A percentile compares a stretch with the other conserved stretches of the same genome.
Evolutionary conservation across 768 basidiomycete genomes (phyloP).

Genomic region (Epithele typhae): DNA sequence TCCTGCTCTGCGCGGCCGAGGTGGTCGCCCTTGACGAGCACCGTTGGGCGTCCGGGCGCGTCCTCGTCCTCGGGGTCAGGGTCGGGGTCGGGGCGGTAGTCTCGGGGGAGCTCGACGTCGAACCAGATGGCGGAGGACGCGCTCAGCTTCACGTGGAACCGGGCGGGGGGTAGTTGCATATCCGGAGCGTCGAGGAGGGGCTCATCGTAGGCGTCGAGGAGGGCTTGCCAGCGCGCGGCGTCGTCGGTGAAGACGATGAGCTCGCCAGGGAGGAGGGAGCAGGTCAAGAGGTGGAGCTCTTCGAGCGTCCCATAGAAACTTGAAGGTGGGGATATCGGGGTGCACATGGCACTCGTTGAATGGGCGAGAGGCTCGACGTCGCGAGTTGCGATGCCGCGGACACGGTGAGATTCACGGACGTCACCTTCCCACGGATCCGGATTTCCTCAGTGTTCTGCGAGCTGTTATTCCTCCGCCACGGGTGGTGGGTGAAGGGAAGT

Average conservation of each 20-base stretch:
- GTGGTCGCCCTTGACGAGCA: slow-evolving; percentile 45
- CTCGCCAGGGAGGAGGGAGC: slow-evolving; percentile 63
- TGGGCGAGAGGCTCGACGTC: no score
- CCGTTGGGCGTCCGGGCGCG: neutral
- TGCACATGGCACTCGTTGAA: no score
- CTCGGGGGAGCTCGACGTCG: slow-evolving; percentile 27
- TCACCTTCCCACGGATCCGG: no score
- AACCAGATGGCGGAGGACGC: slow-evolving; percentile 30
- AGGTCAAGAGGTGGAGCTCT: slow-evolving; percentile 57
- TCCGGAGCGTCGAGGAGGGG: slow-evolving; percentile 6
- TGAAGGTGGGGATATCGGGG: no score
- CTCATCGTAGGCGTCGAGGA: slow-evolving; percentile 22
- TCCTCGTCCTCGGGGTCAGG: slow-evolving; percentile 9
- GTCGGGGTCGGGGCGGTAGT: slow-evolving; percentile 15
- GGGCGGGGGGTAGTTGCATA: slow-evolving; percentile 27
- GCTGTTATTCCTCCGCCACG: no score
- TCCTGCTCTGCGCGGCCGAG: slow-evolving; percentile 46
- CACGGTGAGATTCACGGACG: no score
- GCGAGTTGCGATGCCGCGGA: no score
- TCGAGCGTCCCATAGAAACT: no score
- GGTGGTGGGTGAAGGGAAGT: no score
- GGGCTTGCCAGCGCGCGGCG: slow-evolving; percentile 26
- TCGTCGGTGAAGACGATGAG: slow-evolving; percentile 41
- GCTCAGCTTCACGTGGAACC: slow-evolving; percentile 32
- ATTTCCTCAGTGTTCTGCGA: no score